Base-by-base conservation (phyloP, 768 basidiomycete species). In the Hydnomerulius pinastri region DNA sequence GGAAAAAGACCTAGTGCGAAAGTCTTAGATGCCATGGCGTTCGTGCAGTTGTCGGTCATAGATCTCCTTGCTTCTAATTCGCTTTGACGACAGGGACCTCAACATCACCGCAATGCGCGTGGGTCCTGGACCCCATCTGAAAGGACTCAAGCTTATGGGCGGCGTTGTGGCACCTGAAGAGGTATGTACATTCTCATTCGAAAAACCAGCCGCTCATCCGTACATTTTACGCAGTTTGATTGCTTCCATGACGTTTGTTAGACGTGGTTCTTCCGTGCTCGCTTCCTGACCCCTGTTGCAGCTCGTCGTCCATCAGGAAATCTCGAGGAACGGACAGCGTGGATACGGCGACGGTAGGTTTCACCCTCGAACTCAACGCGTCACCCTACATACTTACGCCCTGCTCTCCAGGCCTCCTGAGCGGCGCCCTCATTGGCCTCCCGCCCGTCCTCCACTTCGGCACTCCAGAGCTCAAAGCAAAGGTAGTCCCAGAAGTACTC, bases 381-480 rank as follows among this genome's bases (percentile, higher is more conserved):
- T 49, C 18, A 45, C 8, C 25, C 23, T 44, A 20, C 37, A 43
- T 13, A 48, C 23, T 43, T 21, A 28, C 13, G 15, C 17, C 15
- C 17, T 17, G n/a, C n/a, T n/a, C n/a, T n/a, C n/a, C n/a, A 77
- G 66, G 82, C 50, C 68, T 90, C 43, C 78, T 85, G 66, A 79
- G 79, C 24, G 91, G 91, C 20, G 81, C 82, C 46, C 85, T 92
- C 58, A 92, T 93, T 59, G 90, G 90, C 47, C 77, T 93, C 10
- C 91, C 91, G 2, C 91, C 91, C 0, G 80, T 93, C 28, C 72
- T 93, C 51, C 92, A 93, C 71, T 96, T 92, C 61, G 92, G 82
- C 6, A 77, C 72, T 27, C 77, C 78, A 2, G 82, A 77, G 39
- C 69, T 94, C 29, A 78, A 75, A 63, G 37, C 74, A 17, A 79